Percentiles rank a stretch among this genome's conserved stretches.
Evolutionary conservation across 23 red algal genomes (phyloP).

Genomic region (Gracilariopsis chorda): DNA sequence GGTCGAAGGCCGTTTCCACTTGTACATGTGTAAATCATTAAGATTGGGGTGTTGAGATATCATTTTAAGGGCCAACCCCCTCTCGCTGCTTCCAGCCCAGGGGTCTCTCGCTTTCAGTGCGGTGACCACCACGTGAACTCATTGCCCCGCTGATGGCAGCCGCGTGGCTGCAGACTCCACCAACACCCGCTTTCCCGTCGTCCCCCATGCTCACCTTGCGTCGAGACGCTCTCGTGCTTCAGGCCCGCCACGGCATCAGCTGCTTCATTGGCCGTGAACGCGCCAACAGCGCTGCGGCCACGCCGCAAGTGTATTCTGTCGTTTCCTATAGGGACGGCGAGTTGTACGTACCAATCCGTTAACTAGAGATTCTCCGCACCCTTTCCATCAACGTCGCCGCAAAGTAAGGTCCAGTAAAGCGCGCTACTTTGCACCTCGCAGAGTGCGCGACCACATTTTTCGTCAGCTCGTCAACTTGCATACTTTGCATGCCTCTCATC

Average conservation of each 20-base stretch:
- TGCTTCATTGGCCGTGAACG: slow-evolving; percentile 76
- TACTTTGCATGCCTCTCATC: slow-evolving; percentile 65
- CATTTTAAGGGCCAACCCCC: no score
- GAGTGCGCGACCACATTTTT: slow-evolving; percentile 50
- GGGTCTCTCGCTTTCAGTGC: no score
- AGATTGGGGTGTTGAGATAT: no score
- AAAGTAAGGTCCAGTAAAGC: neutral
- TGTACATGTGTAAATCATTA: no score
- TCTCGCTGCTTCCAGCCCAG: no score
- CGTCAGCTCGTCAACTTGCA: slow-evolving; percentile 75
- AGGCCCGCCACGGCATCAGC: slow-evolving; percentile 68
- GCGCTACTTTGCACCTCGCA: slow-evolving; percentile 11
- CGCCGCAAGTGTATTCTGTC: slow-evolving; percentile 61
- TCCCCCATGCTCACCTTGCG: no score
- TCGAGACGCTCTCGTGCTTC: slow-evolving; percentile 47
- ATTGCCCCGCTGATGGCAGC: no score
- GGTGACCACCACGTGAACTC: no score
- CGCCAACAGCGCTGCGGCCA: neutral
- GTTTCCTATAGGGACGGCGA: slow-evolving; percentile 64
- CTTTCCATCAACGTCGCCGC: slow-evolving; percentile 22
- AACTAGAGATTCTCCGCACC: slow-evolving; percentile 40
- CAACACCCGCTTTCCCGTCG: no score
- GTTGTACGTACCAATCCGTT: slow-evolving; percentile 50
- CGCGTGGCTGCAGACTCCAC: no score
- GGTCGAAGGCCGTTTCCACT: no score